Percentiles rank a stretch among this genome's conserved stretches.
Evolutionary conservation across 2,329 filamentous ascomycete genomes (phyloP).

Genomic region (Penicillium palitans): DNA sequence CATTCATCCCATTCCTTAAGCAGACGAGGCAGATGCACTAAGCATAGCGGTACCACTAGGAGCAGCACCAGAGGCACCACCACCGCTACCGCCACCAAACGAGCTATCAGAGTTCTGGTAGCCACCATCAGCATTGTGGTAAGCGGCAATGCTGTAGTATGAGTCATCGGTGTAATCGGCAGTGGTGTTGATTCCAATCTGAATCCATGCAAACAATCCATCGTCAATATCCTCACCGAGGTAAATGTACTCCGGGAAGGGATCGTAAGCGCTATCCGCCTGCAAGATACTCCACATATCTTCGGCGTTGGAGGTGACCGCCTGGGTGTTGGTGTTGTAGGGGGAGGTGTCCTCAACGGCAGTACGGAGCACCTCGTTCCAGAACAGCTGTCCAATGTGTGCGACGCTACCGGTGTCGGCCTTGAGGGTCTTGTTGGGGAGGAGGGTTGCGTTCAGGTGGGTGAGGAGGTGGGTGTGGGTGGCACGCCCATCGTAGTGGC

Average conservation of each 20-base stretch:
- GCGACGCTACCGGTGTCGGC: slow-evolving; percentile 45
- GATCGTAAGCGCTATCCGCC: slow-evolving; percentile 50
- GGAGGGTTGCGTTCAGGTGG: slow-evolving; percentile 40
- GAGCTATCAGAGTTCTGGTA: slow-evolving; percentile 16
- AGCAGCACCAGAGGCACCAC: slow-evolving; percentile 1
- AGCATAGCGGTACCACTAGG: slow-evolving; percentile 9
- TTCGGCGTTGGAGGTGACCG: slow-evolving; percentile 44
- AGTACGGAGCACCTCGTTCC: slow-evolving; percentile 49
- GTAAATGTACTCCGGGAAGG: slow-evolving; percentile 56
- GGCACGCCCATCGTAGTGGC: slow-evolving; percentile 50
- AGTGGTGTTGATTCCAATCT: slow-evolving; percentile 49
- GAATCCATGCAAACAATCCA: slow-evolving; percentile 53
- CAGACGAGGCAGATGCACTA: slow-evolving; percentile 3
- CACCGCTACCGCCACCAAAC: not conserved
- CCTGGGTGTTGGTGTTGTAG: slow-evolving; percentile 32
- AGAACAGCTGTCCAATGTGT: slow-evolving; percentile 54
- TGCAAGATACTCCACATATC: slow-evolving; percentile 44
- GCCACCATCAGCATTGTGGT: slow-evolving; percentile 20
- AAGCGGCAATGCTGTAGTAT: slow-evolving; percentile 24
- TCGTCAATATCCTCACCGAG: slow-evolving; percentile 52
- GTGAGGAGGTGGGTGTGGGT: slow-evolving; percentile 54
- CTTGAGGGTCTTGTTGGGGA: slow-evolving; percentile 49
- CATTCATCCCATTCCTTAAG: not conserved
- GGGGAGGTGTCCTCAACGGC: slow-evolving; percentile 48
- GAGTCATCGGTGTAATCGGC: slow-evolving; percentile 28